Percentiles rank a stretch among this genome's conserved stretches.
Conservation (phyloP, 225 moss, liverwort and hornwort species). For the Sphagnum tenellum region DNA sequence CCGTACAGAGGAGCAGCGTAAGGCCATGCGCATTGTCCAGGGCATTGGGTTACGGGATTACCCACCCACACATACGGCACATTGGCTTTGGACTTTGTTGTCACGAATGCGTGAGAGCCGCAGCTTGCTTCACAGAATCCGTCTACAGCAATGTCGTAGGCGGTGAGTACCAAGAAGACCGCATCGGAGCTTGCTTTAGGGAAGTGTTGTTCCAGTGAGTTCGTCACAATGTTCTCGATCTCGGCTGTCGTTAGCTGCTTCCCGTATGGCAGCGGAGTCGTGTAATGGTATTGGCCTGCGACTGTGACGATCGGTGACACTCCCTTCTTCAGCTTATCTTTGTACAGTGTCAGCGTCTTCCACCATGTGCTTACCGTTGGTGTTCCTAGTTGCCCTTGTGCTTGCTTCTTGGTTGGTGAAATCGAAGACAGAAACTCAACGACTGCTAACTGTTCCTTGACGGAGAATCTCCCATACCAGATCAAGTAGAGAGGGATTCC, state of each 20-base stretch:
- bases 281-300: slow-evolving; percentile 20
- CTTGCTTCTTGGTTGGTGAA: slow-evolving; percentile 9
- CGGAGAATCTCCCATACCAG: slow-evolving; percentile 78
- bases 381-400: background rate
- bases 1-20: slow-evolving; percentile 35
- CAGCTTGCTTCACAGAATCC: slow-evolving; percentile 68
- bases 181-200: slow-evolving; percentile 29
- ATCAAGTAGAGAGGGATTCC: slow-evolving; percentile 44
- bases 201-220: slow-evolving; percentile 20
- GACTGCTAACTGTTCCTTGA: slow-evolving; percentile 24
- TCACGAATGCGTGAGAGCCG: slow-evolving; percentile 47
- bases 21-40: slow-evolving; percentile 74
- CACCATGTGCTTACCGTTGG: slow-evolving; percentile 73
- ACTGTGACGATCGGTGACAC: slow-evolving; percentile 27
- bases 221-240: slow-evolving; percentile 45
- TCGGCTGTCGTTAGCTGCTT: slow-evolving; percentile 23
- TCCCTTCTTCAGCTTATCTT: slow-evolving; percentile 28
- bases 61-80: slow-evolving; percentile 80
- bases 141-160: slow-evolving; percentile 47
- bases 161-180: slow-evolving; percentile 52
- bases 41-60: slow-evolving; percentile 55
- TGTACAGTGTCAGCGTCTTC: slow-evolving; percentile 67
- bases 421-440: slow-evolving; percentile 66
- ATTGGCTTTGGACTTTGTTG: slow-evolving; percentile 9
- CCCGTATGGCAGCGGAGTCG: too few species aligned